A percentile compares a stretch with the other conserved stretches of the same genome.
Evolutionary conservation across 495 filamentous ascomycete genomes (phyloP).

Genomic region (Monascus purpureus): DNA sequence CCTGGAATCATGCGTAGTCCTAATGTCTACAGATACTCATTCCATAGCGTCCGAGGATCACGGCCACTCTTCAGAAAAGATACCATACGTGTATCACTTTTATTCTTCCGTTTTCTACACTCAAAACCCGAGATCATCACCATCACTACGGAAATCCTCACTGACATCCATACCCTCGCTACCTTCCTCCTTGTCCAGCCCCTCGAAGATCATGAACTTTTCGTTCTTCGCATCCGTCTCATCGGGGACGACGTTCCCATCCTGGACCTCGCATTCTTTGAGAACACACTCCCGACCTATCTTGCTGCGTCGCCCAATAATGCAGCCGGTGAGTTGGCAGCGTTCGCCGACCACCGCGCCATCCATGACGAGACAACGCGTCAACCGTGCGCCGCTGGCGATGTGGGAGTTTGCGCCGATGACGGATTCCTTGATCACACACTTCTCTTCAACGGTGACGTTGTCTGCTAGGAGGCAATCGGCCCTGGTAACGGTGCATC

Average conservation of each 20-base stretch:
- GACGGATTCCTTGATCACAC: constrained; percentile 76
- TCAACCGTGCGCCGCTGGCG: constrained; percentile 60
- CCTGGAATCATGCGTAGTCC: no score
- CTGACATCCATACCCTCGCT: constrained; percentile 19
- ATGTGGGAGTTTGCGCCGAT: constrained; percentile 80
- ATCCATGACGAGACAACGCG: constrained; percentile 80
- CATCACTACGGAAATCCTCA: constrained; percentile 11
- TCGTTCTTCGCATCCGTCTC: constrained; percentile 74
- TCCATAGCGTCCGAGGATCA: no score
- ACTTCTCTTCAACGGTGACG: constrained; percentile 68
- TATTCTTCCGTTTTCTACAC: neutral
- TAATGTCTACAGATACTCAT: no score
- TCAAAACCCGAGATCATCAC: neutral
- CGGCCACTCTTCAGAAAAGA: no score
- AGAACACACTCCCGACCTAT: constrained; percentile 64
- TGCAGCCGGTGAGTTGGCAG: constrained; percentile 64
- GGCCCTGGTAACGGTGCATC: constrained; percentile 56
- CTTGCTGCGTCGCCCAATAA: constrained; percentile 60
- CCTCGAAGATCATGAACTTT: constrained; percentile 74
- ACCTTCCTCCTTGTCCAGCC: constrained; percentile 41
- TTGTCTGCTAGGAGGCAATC: constrained; percentile 76
- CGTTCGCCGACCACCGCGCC: constrained; percentile 67
- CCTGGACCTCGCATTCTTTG: constrained; percentile 82
- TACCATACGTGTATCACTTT: no score
- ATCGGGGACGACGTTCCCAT: constrained; percentile 66